Evolutionary conservation across 768 basidiomycete species (phyloP), one percentile per base, ranked within the genome.

Genomic region (Coprinopsis marcescibilis): DNA sequence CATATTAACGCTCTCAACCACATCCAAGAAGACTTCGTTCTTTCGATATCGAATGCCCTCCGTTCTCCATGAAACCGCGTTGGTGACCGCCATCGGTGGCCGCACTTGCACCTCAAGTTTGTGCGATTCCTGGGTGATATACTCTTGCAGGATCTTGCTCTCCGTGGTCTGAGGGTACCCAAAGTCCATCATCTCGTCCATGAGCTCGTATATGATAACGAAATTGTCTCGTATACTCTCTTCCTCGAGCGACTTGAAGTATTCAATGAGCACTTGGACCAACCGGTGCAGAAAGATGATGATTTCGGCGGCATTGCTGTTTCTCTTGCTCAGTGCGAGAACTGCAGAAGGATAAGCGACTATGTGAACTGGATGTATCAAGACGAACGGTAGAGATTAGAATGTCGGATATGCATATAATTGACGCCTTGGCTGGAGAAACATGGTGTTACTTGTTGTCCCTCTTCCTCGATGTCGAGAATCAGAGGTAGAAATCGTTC

Each of bases 171-270:
- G 96, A 0, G 96, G 95, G 62, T 86, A 97, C 6, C 96, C 96
- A 67, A 96, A 99, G 71, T 99, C 96, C 93, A 98, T 97, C 91
- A 98, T 97, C 73, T 99, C 96, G 59, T 98, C 95, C 72, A 99
- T 78, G 45, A 98, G 80, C 63, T 98, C 95, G 65, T 96, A 99
- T 42, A 99, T 96, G 61, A 99, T 96, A 32, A 99, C 96, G 61
- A 99, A 99, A 61, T 99, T 99, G 67, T 99, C 96, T 6, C 96
- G 77, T 61, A 99, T 98, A 39, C 91, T 94, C 71, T 99, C 96
- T 60, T 98, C 96, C 63, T 99, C 96, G 30, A 98, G 83, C 63
- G 98, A 96, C 64, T 98, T 99, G 76, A 99, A 99, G 75, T 99
- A 99, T 61, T 98, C 96, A 44, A 95, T 78, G 46, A 99, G 75